Evolutionary conservation across 352 stramenopile species (phyloP).

Genomic region (Aphanomyces astaci): DNA sequence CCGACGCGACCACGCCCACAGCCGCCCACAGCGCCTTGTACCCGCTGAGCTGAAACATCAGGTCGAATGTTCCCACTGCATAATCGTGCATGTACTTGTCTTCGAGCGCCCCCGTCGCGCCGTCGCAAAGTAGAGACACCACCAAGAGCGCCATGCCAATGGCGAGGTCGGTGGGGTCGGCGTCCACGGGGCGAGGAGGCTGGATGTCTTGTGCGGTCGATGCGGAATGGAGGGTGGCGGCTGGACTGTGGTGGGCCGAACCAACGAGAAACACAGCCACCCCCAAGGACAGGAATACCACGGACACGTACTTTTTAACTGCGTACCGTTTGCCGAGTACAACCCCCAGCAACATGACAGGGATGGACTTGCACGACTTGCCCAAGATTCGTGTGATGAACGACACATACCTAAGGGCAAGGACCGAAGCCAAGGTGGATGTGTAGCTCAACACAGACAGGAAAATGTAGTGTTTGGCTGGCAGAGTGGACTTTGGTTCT

Average conservation of each 20-base stretch:
- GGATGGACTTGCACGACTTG: conserved; percentile 85
- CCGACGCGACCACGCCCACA: background rate
- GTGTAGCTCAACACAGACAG: conserved; percentile 62
- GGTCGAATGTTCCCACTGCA: conserved; percentile 72
- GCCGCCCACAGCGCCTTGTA: conserved; percentile 55
- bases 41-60: conserved; percentile 84
- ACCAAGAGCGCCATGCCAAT: background rate
- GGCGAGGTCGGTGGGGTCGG: background rate
- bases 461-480: conserved; percentile 50
- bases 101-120: conserved; percentile 39
- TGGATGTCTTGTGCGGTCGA: background rate
- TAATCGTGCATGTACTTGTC: conserved; percentile 79
- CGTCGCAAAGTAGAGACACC: conserved; percentile 70
- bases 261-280: conserved; percentile 56
- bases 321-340: conserved; percentile 69
- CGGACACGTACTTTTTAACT: conserved; percentile 75
- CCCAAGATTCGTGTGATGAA: conserved; percentile 81
- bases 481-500: conserved; percentile 67
- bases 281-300: conserved; percentile 58
- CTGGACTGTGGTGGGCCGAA: background rate
- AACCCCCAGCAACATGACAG: conserved; percentile 72
- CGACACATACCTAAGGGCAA: conserved; percentile 73
- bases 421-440: conserved; percentile 76
- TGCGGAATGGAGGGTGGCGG: background rate
- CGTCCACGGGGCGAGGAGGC: conserved; percentile 25